These are phyloP conservation scores for Ceratobasidium sp. DNA, from an alignment of 1,284 basidiomycete genomes.

Conservation along the genomic window DNA sequence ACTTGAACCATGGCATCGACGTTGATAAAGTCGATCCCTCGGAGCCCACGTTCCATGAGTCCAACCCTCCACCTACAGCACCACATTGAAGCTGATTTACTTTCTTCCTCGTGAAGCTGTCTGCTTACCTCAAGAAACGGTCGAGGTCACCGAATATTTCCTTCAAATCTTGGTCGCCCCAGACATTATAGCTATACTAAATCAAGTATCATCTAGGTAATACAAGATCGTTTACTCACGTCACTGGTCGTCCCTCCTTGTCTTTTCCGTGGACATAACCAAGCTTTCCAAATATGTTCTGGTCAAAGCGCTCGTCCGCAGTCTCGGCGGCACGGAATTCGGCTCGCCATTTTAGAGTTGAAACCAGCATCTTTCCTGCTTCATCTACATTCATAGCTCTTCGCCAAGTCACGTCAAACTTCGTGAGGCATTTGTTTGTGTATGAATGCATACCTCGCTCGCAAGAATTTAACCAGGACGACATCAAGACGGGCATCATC, in stretches of 20 bases:
- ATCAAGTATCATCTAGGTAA: not conserved
- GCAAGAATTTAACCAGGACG: slow-evolving; percentile 77
- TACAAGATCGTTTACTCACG: slow-evolving; percentile 60
- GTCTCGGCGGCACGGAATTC: slow-evolving; percentile 68
- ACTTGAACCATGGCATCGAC: slow-evolving; percentile 78
- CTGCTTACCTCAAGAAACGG: slow-evolving; percentile 68
- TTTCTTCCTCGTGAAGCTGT: not conserved
- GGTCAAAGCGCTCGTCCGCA: slow-evolving; percentile 67
- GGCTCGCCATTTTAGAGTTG: slow-evolving; percentile 75
- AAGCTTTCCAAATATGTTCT: slow-evolving; percentile 69
- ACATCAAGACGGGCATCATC: slow-evolving; percentile 70
- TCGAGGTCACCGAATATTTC: slow-evolving; percentile 73
- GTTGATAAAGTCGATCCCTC: slow-evolving; percentile 70
- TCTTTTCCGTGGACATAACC: slow-evolving; percentile 71
- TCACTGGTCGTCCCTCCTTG: slow-evolving; percentile 69
- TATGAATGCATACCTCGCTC: slow-evolving; percentile 63
- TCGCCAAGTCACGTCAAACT: not conserved
- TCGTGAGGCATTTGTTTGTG: not conserved
- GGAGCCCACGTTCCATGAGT: slow-evolving; percentile 72
- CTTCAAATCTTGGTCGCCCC: slow-evolving; percentile 67
- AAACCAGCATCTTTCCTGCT: slow-evolving; percentile 68
- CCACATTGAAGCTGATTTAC: not conserved
- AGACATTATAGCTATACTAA: slow-evolving; percentile 52
- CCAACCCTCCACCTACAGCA: slow-evolving; percentile 71
- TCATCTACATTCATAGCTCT: slow-evolving; percentile 64